Conservation (phyloP, 148 eudicot genomes). For the Rhododendron williamsianum region DNA sequence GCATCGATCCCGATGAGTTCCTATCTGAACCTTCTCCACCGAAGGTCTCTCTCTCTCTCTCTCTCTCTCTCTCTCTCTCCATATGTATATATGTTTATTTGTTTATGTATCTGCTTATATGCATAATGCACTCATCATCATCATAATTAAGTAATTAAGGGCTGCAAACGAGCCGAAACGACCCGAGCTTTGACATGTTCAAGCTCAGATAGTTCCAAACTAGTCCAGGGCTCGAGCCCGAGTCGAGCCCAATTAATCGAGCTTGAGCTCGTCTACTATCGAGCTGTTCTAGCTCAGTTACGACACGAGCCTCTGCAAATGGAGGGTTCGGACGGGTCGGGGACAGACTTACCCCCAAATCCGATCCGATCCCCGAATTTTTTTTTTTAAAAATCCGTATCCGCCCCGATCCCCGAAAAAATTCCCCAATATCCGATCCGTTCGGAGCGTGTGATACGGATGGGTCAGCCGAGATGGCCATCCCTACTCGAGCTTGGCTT, state of each 20-base stretch:
- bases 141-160: not conserved
- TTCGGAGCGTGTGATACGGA: no score
- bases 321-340: no score
- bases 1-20: constrained; percentile 66
- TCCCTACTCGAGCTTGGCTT: not conserved
- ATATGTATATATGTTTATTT: no score
- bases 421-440: no score
- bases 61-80: not conserved
- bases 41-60: constrained; percentile 41
- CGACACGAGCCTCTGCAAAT: not conserved
- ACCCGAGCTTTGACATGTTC: not conserved
- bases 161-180: not conserved
- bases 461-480: no score
- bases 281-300: not conserved
- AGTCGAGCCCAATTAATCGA: not conserved
- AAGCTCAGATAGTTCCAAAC: not conserved
- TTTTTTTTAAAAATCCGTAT: no score
- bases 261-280: not conserved
- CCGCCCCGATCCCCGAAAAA: no score
- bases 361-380: no score
- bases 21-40: constrained; percentile 46
- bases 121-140: not conserved
- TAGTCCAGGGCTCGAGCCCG: not conserved
- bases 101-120: not conserved
- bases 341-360: no score